phyloP scores from a whole-genome alignment of 257 asterid genomes.

The Rehmannia glutinosa region DNA sequence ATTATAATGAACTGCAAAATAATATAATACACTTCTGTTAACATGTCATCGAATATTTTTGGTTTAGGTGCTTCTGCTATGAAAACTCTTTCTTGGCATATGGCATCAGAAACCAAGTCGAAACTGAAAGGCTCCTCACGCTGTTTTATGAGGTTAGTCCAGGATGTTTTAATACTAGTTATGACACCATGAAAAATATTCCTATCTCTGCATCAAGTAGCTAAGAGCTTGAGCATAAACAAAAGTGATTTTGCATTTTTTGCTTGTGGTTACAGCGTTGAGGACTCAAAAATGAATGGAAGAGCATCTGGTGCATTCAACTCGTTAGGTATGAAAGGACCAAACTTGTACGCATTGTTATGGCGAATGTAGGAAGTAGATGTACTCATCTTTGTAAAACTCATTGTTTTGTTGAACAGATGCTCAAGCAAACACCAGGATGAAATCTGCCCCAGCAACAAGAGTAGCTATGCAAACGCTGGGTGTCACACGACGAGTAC shows the following conservation, averaged over 20 bases:
- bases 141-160: conserved; percentile 56
- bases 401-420: conserved; percentile 29
- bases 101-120: conserved; percentile 90
- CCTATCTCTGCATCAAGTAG: conserved; percentile 4
- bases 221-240: neutral
- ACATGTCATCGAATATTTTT: neutral
- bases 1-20: neutral
- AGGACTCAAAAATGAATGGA: conserved; percentile 43
- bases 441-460: conserved; percentile 61
- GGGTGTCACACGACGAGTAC: conserved; percentile 70
- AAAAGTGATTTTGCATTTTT: conserved; percentile 24
- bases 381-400: conserved; percentile 8
- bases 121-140: conserved; percentile 69
- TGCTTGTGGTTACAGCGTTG: conserved; percentile 58
- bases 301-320: conserved; percentile 38
- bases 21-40: neutral
- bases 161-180: conserved; percentile 9
- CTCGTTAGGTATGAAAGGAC: conserved; percentile 41
- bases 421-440: conserved; percentile 38
- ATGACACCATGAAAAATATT: neutral
- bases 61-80: conserved; percentile 67
- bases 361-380: neutral
- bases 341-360: neutral
- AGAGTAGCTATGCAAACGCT: conserved; percentile 63
- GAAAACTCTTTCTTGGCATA: conserved; percentile 94